Evolutionary conservation across 331 rosid genomes (phyloP).

Genomic region (Malus hybrid): DNA sequence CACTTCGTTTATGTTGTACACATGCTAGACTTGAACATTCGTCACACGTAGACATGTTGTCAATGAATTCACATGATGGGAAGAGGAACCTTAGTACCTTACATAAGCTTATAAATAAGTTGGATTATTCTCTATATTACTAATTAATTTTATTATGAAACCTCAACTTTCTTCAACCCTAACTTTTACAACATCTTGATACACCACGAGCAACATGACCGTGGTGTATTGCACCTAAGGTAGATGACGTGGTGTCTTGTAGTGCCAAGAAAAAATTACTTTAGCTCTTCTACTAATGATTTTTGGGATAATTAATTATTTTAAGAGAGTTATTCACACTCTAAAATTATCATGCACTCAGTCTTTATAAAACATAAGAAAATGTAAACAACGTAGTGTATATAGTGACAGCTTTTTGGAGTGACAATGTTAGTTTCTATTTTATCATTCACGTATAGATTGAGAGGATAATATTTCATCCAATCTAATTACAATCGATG

Average conservation of each 20-base stretch:
- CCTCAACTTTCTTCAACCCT: too few relatives aligned
- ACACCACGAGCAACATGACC: neutral
- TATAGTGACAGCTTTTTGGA: neutral
- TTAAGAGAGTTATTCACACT: neutral
- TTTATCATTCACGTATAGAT: neutral
- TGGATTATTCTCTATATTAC: too few relatives aligned
- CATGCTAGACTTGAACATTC: too few relatives aligned
- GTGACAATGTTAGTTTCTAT: neutral
- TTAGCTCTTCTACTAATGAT: neutral
- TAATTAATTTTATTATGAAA: too few relatives aligned
- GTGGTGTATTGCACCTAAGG: neutral
- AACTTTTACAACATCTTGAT: neutral
- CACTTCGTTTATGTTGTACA: too few relatives aligned
- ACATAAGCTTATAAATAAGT: too few relatives aligned
- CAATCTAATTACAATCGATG: neutral
- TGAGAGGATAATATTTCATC: neutral
- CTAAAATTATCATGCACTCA: neutral
- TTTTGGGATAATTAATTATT: neutral
- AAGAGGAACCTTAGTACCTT: too few relatives aligned
- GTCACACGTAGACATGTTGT: too few relatives aligned
- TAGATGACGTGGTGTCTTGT: neutral
- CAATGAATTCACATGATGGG: too few relatives aligned
- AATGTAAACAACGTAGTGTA: neutral
- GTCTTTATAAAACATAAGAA: too few relatives aligned
- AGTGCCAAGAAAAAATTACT: neutral